These are phyloP conservation scores for Hypoxylon sp. DNA, from an alignment of 2,329 filamentous ascomycete species.

Conservation along the genomic window DNA sequence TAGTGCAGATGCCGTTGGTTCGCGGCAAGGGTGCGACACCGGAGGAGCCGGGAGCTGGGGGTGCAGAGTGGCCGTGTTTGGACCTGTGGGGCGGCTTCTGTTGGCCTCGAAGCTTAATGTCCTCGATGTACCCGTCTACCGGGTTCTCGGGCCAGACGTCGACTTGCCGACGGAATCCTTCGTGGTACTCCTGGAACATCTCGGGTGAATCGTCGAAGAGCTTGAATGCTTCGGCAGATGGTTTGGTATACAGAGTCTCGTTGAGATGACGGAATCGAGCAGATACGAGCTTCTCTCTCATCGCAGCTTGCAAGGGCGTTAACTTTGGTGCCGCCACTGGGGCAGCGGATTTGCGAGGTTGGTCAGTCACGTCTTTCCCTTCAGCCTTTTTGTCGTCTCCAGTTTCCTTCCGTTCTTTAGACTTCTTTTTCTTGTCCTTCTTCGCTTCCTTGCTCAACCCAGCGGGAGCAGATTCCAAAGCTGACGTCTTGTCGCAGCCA, in stretches of 20 bases:
- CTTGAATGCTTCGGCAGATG: conserved; percentile 83
- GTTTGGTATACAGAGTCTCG: conserved; percentile 93
- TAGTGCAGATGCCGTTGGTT: conserved; percentile 77
- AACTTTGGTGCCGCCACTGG: conserved; percentile 68
- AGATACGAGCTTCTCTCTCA: conserved; percentile 94
- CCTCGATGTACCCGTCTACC: conserved; percentile 84
- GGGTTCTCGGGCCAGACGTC: conserved; percentile 97
- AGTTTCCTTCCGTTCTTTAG: conserved; percentile 47
- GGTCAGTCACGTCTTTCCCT: conserved; percentile 35
- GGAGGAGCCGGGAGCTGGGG: conserved; percentile 40
- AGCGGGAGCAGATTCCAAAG: conserved; percentile 22
- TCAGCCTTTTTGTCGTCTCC: conserved; percentile 21
- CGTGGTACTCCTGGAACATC: conserved; percentile 96
- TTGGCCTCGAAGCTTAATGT: conserved; percentile 77
- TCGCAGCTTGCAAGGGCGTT: conserved; percentile 91
- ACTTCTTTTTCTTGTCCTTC: conserved; percentile 54
- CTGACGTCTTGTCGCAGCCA: conserved; percentile 28
- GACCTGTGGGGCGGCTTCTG: conserved; percentile 54
- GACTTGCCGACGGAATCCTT: conserved; percentile 95
- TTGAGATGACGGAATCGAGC: conserved; percentile 98
- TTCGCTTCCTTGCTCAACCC: conserved; percentile 43
- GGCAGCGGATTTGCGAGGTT: conserved; percentile 44
- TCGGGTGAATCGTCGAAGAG: conserved; percentile 89
- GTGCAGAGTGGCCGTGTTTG: conserved; percentile 37
- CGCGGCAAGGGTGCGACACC: conserved; percentile 72